A percentile compares a stretch with the other conserved stretches of the same genome.
These are phyloP conservation scores for Dichotomocladium elegans DNA, from an alignment of 371 early-diverging fungal genomes.

Conservation along the genomic window DNA sequence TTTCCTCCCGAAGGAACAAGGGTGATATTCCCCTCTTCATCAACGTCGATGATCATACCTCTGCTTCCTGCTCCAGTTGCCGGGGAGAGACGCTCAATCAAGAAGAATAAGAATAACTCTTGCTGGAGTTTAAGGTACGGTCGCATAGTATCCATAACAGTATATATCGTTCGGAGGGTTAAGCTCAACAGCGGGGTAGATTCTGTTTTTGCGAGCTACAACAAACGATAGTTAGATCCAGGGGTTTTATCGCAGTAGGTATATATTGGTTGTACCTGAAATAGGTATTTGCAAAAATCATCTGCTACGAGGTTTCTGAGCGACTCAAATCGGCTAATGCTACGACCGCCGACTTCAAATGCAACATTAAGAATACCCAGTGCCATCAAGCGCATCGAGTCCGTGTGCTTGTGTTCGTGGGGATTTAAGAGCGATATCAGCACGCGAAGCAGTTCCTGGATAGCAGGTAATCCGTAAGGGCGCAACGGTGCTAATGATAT, in stretches of 20 bases:
- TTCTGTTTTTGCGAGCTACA: constrained; percentile 57
- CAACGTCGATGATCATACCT: constrained; percentile 27
- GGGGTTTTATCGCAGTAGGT: background rate
- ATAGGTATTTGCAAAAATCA: constrained; percentile 82
- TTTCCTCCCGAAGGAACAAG: constrained; percentile 12
- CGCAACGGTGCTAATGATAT: constrained; percentile 22
- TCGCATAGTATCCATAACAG: constrained; percentile 72
- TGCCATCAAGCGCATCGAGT: constrained; percentile 89
- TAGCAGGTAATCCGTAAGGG: constrained; percentile 80
- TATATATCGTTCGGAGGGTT: constrained; percentile 62
- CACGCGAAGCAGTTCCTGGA: constrained; percentile 85
- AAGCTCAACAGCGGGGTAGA: constrained; percentile 58
- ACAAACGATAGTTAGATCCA: constrained; percentile 9
- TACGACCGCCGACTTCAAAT: constrained; percentile 80
- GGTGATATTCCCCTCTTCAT: constrained; percentile 37
- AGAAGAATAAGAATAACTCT: constrained; percentile 75
- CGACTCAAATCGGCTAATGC: constrained; percentile 66
- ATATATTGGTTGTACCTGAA: constrained; percentile 54
- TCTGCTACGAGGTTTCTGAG: constrained; percentile 74
- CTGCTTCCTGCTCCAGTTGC: constrained; percentile 38
- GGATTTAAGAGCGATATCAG: constrained; percentile 89
- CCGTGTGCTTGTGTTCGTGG: constrained; percentile 86
- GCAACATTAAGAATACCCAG: constrained; percentile 75
- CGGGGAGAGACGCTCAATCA: constrained; percentile 63
- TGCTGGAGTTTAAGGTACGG: constrained; percentile 71